A percentile compares a stretch with the other conserved stretches of the same genome.
These are phyloP conservation scores for Microthlaspi erraticum DNA, from an alignment of 345 rosid species.

Conservation along the genomic window DNA sequence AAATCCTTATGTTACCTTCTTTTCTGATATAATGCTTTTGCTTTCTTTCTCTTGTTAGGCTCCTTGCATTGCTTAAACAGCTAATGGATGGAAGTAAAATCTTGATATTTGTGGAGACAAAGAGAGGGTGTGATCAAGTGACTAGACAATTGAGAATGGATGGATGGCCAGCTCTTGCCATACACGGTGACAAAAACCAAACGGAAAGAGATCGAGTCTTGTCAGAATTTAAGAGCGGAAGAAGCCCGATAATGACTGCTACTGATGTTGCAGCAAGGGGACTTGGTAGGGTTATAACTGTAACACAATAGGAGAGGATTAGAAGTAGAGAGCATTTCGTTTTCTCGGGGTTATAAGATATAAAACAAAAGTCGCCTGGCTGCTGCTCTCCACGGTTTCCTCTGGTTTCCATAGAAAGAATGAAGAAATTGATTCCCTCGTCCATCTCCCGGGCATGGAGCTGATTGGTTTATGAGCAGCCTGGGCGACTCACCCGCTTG, in stretches of 20 bases:
- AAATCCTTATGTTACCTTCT: background rate
- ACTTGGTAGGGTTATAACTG: slow-evolving; percentile 87
- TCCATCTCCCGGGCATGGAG: slow-evolving; percentile 86
- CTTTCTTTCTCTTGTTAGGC: slow-evolving; percentile 52
- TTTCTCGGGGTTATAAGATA: slow-evolving; percentile 48
- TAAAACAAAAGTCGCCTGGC: slow-evolving; percentile 77
- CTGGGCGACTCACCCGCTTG: slow-evolving; percentile 78
- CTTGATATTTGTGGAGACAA: slow-evolving; percentile 87
- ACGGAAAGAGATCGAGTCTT: slow-evolving; percentile 95
- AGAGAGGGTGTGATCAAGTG: slow-evolving; percentile 95
- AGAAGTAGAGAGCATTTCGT: slow-evolving; percentile 49
- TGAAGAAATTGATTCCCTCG: slow-evolving; percentile 43
- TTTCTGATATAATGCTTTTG: slow-evolving; percentile 1
- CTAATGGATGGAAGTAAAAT: slow-evolving; percentile 86
- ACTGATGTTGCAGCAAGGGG: slow-evolving; percentile 99
- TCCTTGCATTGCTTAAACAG: slow-evolving; percentile 73
- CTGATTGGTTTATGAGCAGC: slow-evolving; percentile 81
- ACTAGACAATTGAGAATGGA: slow-evolving; percentile 97
- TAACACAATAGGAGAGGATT: slow-evolving; percentile 65
- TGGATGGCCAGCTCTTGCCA: slow-evolving; percentile 98
- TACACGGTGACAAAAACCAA: slow-evolving; percentile 98
- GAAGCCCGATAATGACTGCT: slow-evolving; percentile 94
- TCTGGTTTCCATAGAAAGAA: slow-evolving; percentile 34
- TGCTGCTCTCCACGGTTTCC: slow-evolving; percentile 93
- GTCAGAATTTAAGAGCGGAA: slow-evolving; percentile 92